These are phyloP conservation scores for Rhizophlyctis rosea DNA, from an alignment of 192 early-diverging fungal species.

Conservation along the genomic window DNA sequence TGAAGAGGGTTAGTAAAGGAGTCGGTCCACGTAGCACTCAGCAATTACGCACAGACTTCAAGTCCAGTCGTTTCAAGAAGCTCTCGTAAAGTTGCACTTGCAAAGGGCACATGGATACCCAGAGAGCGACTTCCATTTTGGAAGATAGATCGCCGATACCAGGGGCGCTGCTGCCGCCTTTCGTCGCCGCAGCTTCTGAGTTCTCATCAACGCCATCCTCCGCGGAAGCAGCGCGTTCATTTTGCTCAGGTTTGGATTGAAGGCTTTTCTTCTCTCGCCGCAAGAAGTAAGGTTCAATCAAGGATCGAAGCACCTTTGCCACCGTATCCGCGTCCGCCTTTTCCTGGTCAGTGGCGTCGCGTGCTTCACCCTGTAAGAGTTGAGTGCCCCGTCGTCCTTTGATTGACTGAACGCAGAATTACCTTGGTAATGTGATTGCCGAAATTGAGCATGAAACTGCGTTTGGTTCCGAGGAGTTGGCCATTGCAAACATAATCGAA, in stretches of 20 bases:
- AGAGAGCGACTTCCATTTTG: constrained; percentile 20
- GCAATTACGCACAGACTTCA: no score
- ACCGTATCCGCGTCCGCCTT: constrained; percentile 20
- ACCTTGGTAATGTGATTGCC: constrained; percentile 21
- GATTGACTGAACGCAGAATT: neutral
- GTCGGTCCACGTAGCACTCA: no score
- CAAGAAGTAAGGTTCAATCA: constrained; percentile 18
- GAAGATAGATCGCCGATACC: neutral
- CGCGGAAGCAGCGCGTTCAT: neutral
- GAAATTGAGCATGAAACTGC: constrained; percentile 22
- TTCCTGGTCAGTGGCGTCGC: constrained; percentile 22
- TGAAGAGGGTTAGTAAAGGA: no score
- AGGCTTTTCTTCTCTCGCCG: constrained; percentile 20
- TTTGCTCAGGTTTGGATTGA: neutral
- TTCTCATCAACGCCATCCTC: neutral
- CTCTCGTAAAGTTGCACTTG: constrained; percentile 10
- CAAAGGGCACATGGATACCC: constrained; percentile 11
- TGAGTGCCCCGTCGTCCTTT: neutral
- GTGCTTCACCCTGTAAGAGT: constrained; percentile 15
- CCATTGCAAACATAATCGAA: constrained; percentile 26
- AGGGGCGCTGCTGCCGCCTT: neutral
- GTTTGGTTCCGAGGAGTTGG: constrained; percentile 10
- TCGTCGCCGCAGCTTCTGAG: neutral
- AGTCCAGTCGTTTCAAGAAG: constrained; percentile 12
- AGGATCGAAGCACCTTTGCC: constrained; percentile 12